Evolutionary conservation across 306 rosid genomes (phyloP), one percentile per base, ranked within the genome.

Genomic region (Calophaca sinica): DNA sequence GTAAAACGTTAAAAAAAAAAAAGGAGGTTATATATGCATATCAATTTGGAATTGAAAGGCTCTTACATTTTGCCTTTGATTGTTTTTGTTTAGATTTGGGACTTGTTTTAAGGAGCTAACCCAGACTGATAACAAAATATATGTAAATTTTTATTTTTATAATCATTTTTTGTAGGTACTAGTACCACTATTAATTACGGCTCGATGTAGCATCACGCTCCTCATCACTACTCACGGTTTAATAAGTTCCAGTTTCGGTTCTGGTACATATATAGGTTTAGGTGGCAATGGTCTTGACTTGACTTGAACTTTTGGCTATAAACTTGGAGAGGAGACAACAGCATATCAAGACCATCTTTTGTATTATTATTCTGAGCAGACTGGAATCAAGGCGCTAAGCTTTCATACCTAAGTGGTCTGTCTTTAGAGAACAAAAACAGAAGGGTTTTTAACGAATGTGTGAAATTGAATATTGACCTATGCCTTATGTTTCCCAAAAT

Each of bases 21-120:
- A n/a, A n/a, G n/a, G n/a, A 20, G 26, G 26, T 20, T 20, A 20
- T 20, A 20, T 20, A 20, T 20, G 26, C 26, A 20, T n/a, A 20
- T 20, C 26, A 20, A 20, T 20, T 20, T 20, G 26, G 26, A 20
- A 20, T 20, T 20, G 26, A 38, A 85, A 49, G 70, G 83, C 36
- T 67, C 69, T 70, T 83, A 70, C 86, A 76, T 82, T 87, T 44
- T 75, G 12, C 42, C 72, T 70, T 84, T 79, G 67, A 52, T 50
- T 63, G 68, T 39, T 79, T 73, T 20, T 20, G 26, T 20, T 20
- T 20, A 20, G 15, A 63, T 53, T 26, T 33, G 63, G 51, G n/a
- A 32, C 48, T 12, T 63, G 38, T 71, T 61, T 52, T 45, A 63
- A 65, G 75, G 51, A 52, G 44, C 45, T 48, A 65, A 65, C 33